A percentile compares a stretch with the other conserved stretches of the same genome.
phyloP scores from a whole-genome alignment of 2,329 filamentous ascomycete genomes.

The Epichloe elymi region DNA sequence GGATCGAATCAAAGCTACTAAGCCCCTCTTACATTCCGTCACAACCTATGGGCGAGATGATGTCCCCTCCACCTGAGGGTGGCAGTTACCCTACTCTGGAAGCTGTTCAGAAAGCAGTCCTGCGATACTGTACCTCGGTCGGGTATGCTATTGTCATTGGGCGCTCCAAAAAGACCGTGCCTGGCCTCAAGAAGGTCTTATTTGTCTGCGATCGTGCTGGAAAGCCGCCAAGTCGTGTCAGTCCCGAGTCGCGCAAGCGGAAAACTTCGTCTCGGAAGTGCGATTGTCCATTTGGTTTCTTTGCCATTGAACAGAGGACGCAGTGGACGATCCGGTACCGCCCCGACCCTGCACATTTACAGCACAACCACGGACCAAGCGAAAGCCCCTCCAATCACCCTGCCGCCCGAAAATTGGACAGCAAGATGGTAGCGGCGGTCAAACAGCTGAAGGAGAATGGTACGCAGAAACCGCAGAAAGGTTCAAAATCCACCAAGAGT shows the following conservation, averaged over 20 bases:
- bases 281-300: conserved; percentile 57
- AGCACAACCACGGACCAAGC: conserved; percentile 53
- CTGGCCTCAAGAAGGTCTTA: conserved; percentile 53
- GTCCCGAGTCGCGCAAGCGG: conserved; percentile 48
- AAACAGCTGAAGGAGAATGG: conserved; percentile 53
- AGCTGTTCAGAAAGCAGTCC: conserved; percentile 49
- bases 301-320: conserved; percentile 53
- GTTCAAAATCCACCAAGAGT: conserved; percentile 3
- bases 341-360: conserved; percentile 42
- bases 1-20: conserved; percentile 33
- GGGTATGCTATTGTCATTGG: conserved; percentile 58
- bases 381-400: conserved; percentile 55
- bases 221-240: conserved; percentile 48
- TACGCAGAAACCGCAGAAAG: conserved; percentile 23
- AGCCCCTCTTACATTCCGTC: conserved; percentile 37
- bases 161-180: conserved; percentile 53
- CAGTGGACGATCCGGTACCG: conserved; percentile 55
- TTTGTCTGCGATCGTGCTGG: conserved; percentile 55
- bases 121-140: conserved; percentile 53
- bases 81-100: conserved; percentile 52
- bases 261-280: conserved; percentile 58
- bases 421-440: conserved; percentile 54
- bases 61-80: conserved; percentile 51
- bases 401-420: conserved; percentile 51
- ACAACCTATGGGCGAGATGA: conserved; percentile 43